These are phyloP conservation scores for Potentilla sterilis DNA, from an alignment of 306 rosid genomes.

Conservation along the genomic window DNA sequence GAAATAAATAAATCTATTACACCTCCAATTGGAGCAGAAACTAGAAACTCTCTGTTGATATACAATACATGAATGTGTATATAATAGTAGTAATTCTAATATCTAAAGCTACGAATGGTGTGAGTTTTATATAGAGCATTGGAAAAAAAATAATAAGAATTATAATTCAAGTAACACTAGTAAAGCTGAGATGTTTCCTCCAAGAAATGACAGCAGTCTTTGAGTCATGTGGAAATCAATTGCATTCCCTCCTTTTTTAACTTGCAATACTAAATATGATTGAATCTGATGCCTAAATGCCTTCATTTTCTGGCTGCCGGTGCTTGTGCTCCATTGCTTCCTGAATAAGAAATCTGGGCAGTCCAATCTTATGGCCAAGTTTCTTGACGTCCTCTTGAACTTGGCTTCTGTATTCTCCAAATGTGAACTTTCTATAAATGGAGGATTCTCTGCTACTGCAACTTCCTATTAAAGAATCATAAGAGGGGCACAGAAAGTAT, in stretches of 20 bases:
- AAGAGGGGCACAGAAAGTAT: conserved; percentile 83
- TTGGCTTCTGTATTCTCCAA: conserved; percentile 70
- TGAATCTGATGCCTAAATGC: background rate
- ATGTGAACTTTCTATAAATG: conserved; percentile 67
- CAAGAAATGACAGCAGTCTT: conserved; percentile 2
- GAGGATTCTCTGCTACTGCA: conserved; percentile 56
- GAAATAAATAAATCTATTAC: background rate
- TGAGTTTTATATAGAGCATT: background rate
- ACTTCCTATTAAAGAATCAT: conserved; percentile 61
- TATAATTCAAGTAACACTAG: background rate
- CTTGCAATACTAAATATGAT: background rate
- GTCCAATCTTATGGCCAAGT: conserved; percentile 73
- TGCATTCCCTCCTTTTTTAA: background rate
- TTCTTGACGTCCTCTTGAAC: conserved; percentile 71
- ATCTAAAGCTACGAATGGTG: background rate
- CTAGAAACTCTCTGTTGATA: background rate
- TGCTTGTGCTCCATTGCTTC: background rate
- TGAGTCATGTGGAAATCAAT: background rate
- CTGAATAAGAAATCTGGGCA: conserved; percentile 55
- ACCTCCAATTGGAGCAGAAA: conserved; percentile 4
- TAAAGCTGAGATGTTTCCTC: background rate
- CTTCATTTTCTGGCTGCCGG: background rate
- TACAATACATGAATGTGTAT: background rate
- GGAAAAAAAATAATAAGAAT: too few species aligned
- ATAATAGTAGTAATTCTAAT: background rate